These are phyloP conservation scores for Candida gigantensis DNA, from an alignment of 1,139 yeast species.

Conservation along the genomic window DNA sequence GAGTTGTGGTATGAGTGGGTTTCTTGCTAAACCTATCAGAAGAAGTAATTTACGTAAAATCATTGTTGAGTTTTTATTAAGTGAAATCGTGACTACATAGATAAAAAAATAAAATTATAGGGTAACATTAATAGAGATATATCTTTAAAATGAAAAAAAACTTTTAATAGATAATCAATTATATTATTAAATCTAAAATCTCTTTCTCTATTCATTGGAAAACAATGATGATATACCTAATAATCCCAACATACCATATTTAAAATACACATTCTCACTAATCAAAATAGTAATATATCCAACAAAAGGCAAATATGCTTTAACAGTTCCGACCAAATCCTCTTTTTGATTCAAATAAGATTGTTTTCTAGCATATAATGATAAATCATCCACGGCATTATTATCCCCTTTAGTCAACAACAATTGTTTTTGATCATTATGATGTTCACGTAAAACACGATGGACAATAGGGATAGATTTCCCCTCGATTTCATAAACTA, in stretches of 20 bases:
- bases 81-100: slow-evolving; percentile 29
- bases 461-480: slow-evolving; percentile 93
- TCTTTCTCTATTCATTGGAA: slow-evolving; percentile 38
- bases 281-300: slow-evolving; percentile 91
- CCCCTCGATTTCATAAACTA: slow-evolving; percentile 85
- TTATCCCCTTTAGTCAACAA: slow-evolving; percentile 95
- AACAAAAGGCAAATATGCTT: slow-evolving; percentile 85
- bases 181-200: too few species aligned
- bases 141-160: background rate
- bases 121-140: background rate
- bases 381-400: slow-evolving; percentile 87
- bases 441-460: slow-evolving; percentile 85
- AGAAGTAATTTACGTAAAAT: slow-evolving; percentile 63
- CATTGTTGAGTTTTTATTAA: slow-evolving; percentile 39
- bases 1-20: slow-evolving; percentile 84
- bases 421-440: slow-evolving; percentile 58
- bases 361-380: slow-evolving; percentile 77
- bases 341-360: slow-evolving; percentile 70
- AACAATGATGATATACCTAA: slow-evolving; percentile 61
- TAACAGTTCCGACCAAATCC: slow-evolving; percentile 88
- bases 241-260: slow-evolving; percentile 67
- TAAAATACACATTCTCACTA: slow-evolving; percentile 83
- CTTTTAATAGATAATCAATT: background rate
- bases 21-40: slow-evolving; percentile 83
- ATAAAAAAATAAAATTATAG: background rate